These are phyloP conservation scores for Geotrichum phurueaensis DNA, from an alignment of 1,139 yeast species.

Conservation along the genomic window DNA sequence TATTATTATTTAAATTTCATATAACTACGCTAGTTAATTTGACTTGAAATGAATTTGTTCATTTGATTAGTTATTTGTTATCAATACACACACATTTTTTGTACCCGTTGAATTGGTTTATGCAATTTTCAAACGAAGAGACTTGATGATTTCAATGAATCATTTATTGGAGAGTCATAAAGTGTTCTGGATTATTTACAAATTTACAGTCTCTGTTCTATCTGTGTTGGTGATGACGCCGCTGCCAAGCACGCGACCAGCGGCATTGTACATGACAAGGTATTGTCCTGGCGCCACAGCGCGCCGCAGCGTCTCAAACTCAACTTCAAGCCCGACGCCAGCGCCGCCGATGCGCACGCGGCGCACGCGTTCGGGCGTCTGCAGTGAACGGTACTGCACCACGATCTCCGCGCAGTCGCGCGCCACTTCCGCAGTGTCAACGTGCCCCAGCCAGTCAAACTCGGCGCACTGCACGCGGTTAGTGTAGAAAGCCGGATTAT, in stretches of 20 bases:
- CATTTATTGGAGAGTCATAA: no score
- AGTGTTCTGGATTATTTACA: no score
- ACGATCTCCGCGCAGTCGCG: slow-evolving; percentile 28
- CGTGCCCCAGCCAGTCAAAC: slow-evolving; percentile 49
- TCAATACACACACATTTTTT: no score
- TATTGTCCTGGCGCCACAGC: slow-evolving; percentile 92
- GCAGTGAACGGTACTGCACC: slow-evolving; percentile 69
- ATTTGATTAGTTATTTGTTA: no score
- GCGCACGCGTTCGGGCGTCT: slow-evolving; percentile 42
- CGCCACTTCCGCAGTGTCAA: slow-evolving; percentile 21
- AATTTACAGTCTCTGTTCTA: no score
- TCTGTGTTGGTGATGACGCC: slow-evolving; percentile 45
- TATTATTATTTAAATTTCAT: not conserved
- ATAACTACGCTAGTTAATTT: not conserved
- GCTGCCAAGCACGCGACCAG: slow-evolving; percentile 63
- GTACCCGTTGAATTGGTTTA: no score
- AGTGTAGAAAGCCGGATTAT: slow-evolving; percentile 54
- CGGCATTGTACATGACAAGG: slow-evolving; percentile 63
- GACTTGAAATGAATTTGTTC: no score
- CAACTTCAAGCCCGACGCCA: slow-evolving; percentile 12
- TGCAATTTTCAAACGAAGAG: not conserved
- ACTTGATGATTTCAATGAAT: not conserved
- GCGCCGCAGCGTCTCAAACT: slow-evolving; percentile 46
- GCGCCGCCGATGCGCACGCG: slow-evolving; percentile 18
- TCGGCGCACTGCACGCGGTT: slow-evolving; percentile 40